Evolutionary conservation across 2,329 filamentous ascomycete species (phyloP).

Genomic region (Zarea fungicola): DNA sequence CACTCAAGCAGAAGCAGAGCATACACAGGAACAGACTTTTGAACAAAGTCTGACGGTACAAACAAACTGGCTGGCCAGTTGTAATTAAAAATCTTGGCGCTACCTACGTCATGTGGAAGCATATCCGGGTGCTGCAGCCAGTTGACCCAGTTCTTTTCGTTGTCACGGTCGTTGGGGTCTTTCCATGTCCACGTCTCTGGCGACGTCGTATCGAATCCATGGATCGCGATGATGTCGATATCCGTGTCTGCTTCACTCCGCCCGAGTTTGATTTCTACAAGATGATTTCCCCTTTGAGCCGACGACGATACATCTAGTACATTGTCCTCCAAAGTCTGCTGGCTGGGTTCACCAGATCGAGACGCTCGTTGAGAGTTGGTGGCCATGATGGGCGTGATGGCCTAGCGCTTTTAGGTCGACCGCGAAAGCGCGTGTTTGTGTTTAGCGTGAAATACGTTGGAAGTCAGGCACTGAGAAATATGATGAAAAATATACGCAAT

Average conservation of each 20-base stretch:
- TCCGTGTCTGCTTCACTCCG: slow-evolving; percentile 15
- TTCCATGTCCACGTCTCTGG: slow-evolving; percentile 24
- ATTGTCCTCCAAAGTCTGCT: too few species aligned
- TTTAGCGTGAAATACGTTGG: too few species aligned
- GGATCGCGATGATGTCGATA: slow-evolving; percentile 32
- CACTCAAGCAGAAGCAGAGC: slow-evolving; percentile 20
- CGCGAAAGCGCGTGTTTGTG: too few species aligned
- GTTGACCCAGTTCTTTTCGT: slow-evolving; percentile 12
- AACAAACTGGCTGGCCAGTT: not conserved
- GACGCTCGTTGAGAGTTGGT: too few species aligned
- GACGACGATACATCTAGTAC: not conserved
- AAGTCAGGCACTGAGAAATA: too few species aligned
- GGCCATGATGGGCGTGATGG: too few species aligned
- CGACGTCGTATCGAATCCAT: slow-evolving; percentile 26
- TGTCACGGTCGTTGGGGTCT: not conserved
- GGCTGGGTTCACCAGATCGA: too few species aligned
- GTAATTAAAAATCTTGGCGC: not conserved
- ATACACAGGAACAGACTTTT: slow-evolving; percentile 8
- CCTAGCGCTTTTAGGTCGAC: too few species aligned
- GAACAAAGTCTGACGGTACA: not conserved
- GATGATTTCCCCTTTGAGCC: not conserved
- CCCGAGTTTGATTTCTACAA: not conserved
- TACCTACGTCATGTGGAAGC: not conserved
- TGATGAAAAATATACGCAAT: too few species aligned
- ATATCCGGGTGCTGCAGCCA: not conserved